Evolutionary conservation across 1,284 basidiomycete genomes (phyloP), one percentile per base, ranked within the genome.

Genomic region (Thelephora terrestris): DNA sequence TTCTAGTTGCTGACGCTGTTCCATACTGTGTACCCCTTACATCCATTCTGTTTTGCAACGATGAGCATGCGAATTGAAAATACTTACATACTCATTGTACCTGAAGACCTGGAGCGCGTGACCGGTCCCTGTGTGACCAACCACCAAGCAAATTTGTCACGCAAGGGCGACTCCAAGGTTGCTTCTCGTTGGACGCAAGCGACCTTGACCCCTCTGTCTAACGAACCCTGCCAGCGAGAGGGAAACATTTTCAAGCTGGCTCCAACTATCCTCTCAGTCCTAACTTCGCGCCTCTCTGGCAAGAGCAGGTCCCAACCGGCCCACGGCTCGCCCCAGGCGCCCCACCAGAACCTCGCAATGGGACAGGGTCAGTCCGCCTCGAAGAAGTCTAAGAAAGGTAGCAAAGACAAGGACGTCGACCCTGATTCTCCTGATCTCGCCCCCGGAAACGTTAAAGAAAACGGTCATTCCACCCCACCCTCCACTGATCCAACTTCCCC

Each of bases 191-290:
- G 29, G 29, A 32, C 29, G 29, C 29, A 32, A n/a, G 29, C 29
- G 29, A 17, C 47, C 46, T 47, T 42, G 48, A 43, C 27, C 42
- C n/a, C 47, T 47, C 39, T 49, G 40, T 47, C 47, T 25, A 29
- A 52, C 29, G 48, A 50, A 47, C 50, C 43, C 55, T 52, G 48
- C 48, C 52, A 48, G 14, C 27, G 29, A 32, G 29, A 10, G 29
- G 29, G 29, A 32, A 32, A 29, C 48, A 52, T 58, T 55, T 56
- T 58, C 72, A 86, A 74, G 63, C 82, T 88, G 85, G 85, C 85
- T 70, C 83, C 83, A 49, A 80, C 84, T 62, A 74, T 89, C 47
- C 71, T 89, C 61, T 82, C 84, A 60, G 80, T 79, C 47, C 75
- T 88, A 54, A 74, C 83, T 53, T 79, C 77, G 56, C 72, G 81